A percentile compares a stretch with the other conserved stretches of the same genome.
Evolutionary conservation across 192 early-diverging fungal species (phyloP).

Genomic region (Rhizophagus clarus): DNA sequence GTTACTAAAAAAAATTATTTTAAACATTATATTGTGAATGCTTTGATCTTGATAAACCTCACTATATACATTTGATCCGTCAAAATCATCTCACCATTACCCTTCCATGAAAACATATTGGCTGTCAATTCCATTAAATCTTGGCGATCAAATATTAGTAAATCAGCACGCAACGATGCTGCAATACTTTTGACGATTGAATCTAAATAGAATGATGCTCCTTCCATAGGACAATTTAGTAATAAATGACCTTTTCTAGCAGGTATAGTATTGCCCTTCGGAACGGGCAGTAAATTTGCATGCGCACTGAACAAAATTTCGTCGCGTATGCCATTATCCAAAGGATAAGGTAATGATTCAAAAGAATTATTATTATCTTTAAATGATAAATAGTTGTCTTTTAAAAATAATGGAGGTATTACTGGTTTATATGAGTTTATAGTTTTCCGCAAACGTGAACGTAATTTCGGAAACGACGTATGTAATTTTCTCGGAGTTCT

Average conservation of each 20-base stretch:
- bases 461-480: not conserved
- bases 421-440: constrained; percentile 27
- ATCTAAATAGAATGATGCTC: constrained; percentile 30
- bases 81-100: constrained; percentile 29
- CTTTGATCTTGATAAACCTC: not conserved
- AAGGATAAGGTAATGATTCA: constrained; percentile 19
- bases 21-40: not conserved
- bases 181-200: constrained; percentile 29
- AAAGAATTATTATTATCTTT: constrained; percentile 22
- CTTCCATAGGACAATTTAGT: constrained; percentile 31
- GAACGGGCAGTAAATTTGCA: constrained; percentile 22
- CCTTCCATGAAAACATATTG: constrained; percentile 41
- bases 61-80: constrained; percentile 16
- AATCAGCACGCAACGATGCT: constrained; percentile 46
- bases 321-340: constrained; percentile 26
- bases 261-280: constrained; percentile 11
- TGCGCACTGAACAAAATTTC: constrained; percentile 33
- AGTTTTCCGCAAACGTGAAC: not conserved
- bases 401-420: constrained; percentile 28
- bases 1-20: constrained; percentile 13
- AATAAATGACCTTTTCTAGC: constrained; percentile 28
- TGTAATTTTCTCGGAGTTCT: constrained; percentile 23
- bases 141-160: constrained; percentile 63
- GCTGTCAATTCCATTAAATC: constrained; percentile 56
- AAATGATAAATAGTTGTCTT: constrained; percentile 23